Evolutionary conservation across 805 yeast species (phyloP).

Genomic region (Myxozyma udenii): DNA sequence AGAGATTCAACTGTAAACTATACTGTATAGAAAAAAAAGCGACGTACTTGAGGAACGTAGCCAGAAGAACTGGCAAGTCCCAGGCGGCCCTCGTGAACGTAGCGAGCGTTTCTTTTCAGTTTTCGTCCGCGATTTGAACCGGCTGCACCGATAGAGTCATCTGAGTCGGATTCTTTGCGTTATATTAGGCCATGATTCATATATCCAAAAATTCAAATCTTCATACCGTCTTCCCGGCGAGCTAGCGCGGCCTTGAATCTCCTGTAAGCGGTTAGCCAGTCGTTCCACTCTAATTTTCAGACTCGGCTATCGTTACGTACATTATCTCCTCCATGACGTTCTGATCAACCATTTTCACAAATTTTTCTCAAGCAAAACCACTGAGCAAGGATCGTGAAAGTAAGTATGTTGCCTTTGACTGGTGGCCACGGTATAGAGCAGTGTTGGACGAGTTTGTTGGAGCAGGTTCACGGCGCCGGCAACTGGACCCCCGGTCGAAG

Average conservation of each 20-base stretch:
- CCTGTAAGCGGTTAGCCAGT: slow-evolving; percentile 21
- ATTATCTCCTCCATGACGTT: slow-evolving; percentile 25
- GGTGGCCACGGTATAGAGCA: too few species aligned
- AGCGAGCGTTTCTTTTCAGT: slow-evolving; percentile 49
- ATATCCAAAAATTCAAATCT: neutral
- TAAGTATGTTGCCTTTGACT: neutral
- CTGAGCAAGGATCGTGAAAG: neutral
- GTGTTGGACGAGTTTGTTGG: too few species aligned
- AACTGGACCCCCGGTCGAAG: too few species aligned
- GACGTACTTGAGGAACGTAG: slow-evolving; percentile 31
- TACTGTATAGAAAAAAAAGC: neutral
- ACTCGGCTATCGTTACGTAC: slow-evolving; percentile 19
- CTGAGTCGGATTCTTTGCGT: slow-evolving; percentile 34
- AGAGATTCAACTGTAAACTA: neutral
- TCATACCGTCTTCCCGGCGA: slow-evolving; percentile 35
- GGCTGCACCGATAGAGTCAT: slow-evolving; percentile 35
- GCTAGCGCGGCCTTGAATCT: slow-evolving; percentile 39
- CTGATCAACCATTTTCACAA: slow-evolving; percentile 25
- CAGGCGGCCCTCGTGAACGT: slow-evolving; percentile 47
- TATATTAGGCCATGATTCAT: neutral
- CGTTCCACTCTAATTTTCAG: neutral
- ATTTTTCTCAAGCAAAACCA: neutral
- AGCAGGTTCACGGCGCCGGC: too few species aligned
- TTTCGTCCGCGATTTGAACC: slow-evolving; percentile 58
- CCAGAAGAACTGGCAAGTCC: slow-evolving; percentile 33